These are phyloP conservation scores for Volvox carteri DNA, from an alignment of 163 green algal species.

Conservation along the genomic window DNA sequence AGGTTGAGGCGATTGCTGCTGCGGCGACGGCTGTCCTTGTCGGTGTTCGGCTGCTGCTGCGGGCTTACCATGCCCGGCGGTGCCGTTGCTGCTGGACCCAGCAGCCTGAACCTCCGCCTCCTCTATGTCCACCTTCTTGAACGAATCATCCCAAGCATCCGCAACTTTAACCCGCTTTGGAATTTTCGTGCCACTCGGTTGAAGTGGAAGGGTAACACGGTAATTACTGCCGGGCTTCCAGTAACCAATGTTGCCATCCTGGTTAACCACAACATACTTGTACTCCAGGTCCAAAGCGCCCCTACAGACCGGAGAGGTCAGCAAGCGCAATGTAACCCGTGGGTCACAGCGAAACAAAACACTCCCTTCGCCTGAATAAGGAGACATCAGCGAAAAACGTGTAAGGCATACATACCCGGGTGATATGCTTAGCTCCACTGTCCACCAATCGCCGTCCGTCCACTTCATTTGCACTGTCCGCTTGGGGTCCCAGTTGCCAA, in stretches of 20 bases:
- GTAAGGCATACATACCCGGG: constrained; percentile 33
- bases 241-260: constrained; percentile 33
- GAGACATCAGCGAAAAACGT: not conserved
- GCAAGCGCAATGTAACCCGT: not conserved
- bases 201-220: constrained; percentile 45
- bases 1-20: not conserved
- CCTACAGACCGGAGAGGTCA: not conserved
- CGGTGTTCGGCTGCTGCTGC: too few relatives aligned
- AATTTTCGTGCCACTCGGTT: not conserved
- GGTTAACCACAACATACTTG: constrained; percentile 60
- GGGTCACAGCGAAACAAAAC: not conserved
- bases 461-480: constrained; percentile 57
- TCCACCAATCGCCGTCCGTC: constrained; percentile 56
- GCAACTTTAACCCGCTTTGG: constrained; percentile 47
- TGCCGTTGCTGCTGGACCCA: not conserved
- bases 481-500: constrained; percentile 57
- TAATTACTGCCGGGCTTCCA: constrained; percentile 64
- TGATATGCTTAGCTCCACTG: constrained; percentile 39
- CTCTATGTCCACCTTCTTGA: constrained; percentile 52
- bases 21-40: too few relatives aligned
- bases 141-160: constrained; percentile 55
- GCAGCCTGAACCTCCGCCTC: not conserved
- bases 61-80: not conserved
- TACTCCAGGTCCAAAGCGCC: constrained; percentile 55
- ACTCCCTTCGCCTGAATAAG: not conserved